Evolutionary conservation across 176 grass and related monocot genomes (phyloP).

Genomic region (Triticum aestivum): DNA sequence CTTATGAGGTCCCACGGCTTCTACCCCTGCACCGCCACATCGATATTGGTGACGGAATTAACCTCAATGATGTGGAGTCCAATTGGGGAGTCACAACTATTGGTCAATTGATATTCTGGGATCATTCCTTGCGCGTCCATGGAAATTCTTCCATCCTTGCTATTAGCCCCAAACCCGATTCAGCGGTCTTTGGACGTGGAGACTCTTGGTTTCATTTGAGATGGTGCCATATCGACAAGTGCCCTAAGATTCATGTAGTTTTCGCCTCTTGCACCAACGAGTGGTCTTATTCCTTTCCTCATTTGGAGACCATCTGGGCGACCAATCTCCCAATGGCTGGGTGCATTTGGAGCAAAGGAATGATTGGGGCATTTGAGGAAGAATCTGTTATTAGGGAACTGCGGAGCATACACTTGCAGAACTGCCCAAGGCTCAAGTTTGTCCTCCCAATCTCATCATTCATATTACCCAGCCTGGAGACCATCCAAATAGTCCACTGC

Average conservation of each 20-base stretch:
- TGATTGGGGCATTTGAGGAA: neutral
- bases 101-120: too few relatives aligned
- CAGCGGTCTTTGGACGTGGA: neutral
- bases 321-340: neutral
- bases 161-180: neutral
- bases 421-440: too few relatives aligned
- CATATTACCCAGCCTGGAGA: neutral
- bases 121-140: neutral
- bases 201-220: neutral
- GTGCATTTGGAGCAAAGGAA: neutral
- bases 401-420: too few relatives aligned
- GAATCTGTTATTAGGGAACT: too few relatives aligned
- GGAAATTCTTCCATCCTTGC: neutral
- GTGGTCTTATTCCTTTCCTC: neutral
- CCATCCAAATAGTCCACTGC: too few relatives aligned
- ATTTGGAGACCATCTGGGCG: neutral
- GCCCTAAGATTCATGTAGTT: neutral
- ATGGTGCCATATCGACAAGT: conserved; percentile 11
- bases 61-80: neutral
- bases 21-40: neutral
- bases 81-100: too few relatives aligned
- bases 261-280: neutral
- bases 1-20: neutral
- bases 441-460: neutral
- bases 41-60: neutral